phyloP scores from a whole-genome alignment of 495 filamentous ascomycete genomes.

The Penicillium crystallinum region DNA sequence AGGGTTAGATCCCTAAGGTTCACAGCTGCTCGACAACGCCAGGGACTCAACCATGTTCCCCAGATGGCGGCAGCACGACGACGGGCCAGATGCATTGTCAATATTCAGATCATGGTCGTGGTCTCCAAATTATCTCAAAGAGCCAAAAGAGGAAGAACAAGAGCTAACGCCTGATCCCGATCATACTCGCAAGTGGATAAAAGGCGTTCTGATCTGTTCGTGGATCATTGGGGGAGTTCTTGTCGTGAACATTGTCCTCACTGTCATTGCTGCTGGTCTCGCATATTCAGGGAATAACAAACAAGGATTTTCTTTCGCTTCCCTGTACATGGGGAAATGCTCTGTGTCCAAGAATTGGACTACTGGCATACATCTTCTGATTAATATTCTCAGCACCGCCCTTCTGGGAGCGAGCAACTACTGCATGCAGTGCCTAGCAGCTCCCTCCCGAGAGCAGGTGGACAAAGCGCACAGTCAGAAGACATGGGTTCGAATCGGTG shows the following conservation, averaged over 20 bases:
- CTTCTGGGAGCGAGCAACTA: conserved; percentile 2
- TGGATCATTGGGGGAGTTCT: not conserved
- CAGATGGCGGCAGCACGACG: not conserved
- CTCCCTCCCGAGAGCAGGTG: not conserved
- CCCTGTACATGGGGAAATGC: not conserved
- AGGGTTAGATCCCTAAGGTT: not conserved
- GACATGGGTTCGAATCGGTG: conserved; percentile 3
- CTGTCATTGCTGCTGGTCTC: not conserved
- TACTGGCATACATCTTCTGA: not conserved
- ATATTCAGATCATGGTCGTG: not conserved
- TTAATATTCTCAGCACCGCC: not conserved
- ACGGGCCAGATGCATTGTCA: not conserved
- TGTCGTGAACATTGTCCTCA: not conserved
- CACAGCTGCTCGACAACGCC: not conserved
- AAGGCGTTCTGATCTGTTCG: not conserved
- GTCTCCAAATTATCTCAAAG: not conserved
- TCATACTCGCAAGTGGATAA: not conserved
- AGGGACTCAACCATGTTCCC: not conserved
- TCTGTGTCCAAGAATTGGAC: not conserved
- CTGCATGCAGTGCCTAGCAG: conserved; percentile 1
- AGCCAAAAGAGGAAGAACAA: not conserved
- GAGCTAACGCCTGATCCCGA: not conserved
- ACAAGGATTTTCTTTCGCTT: not conserved
- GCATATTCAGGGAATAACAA: not conserved
- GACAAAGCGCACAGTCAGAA: not conserved